phyloP scores from a whole-genome alignment of 2,329 filamentous ascomycete species.

The Botrytis elliptica region DNA sequence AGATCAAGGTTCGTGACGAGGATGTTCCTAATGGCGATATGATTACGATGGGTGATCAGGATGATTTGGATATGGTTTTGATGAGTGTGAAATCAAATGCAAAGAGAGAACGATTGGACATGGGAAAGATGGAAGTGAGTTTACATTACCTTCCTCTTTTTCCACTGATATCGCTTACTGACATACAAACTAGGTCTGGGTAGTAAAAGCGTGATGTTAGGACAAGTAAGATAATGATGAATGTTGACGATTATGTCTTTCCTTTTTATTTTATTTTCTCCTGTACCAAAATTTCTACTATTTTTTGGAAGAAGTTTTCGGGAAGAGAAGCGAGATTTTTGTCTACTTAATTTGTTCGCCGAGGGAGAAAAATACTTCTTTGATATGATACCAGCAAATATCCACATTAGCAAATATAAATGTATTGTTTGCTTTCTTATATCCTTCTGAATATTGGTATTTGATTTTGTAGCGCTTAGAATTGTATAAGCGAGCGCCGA shows the following conservation, averaged over 20 bases:
- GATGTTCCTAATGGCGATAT: constrained; percentile 75
- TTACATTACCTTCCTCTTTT: neutral
- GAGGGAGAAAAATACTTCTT: neutral
- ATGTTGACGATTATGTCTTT: constrained; percentile 17
- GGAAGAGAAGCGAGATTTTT: neutral
- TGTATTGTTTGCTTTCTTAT: neutral
- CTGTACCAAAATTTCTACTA: neutral
- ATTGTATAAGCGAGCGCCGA: neutral
- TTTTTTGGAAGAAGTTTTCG: neutral
- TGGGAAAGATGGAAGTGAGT: constrained; percentile 93
- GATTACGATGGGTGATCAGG: constrained; percentile 96
- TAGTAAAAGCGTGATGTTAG: constrained; percentile 19
- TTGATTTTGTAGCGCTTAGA: neutral
- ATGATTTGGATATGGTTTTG: constrained; percentile 89
- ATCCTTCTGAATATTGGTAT: neutral
- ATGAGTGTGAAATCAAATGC: constrained; percentile 66
- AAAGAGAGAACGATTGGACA: constrained; percentile 71
- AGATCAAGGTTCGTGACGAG: constrained; percentile 86
- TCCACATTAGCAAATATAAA: constrained; percentile 9
- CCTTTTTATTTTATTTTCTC: neutral
- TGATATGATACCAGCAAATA: constrained; percentile 17
- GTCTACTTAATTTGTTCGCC: neutral
- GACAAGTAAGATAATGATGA: constrained; percentile 13
- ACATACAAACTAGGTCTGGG: constrained; percentile 34
- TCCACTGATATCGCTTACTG: constrained; percentile 18